Base-by-base conservation (phyloP, 2,329 filamentous ascomycete genomes). In the Didymella lethalis region DNA sequence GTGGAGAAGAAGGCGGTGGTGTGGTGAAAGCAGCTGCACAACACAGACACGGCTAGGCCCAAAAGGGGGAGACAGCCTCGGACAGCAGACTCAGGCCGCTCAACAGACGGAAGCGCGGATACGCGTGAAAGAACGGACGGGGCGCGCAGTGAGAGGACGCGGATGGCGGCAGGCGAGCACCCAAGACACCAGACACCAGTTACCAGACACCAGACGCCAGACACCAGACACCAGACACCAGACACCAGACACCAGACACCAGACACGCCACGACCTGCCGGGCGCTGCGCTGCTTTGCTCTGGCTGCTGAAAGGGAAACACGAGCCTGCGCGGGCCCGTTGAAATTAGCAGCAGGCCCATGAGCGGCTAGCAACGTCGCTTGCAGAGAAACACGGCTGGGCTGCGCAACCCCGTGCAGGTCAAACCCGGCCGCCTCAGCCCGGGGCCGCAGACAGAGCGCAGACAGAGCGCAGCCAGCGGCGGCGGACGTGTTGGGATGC, bases 101-200 rank as follows among this genome's bases (percentile, higher is more conserved):
- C 41, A 28, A 28, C 45, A 28, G 29, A 44, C 56, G 49, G 49
- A 55, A 45, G 54, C 25, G 45, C 50, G 31, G 48, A 26, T 41
- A 26, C 48, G 54, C 44, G 54, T 66, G 68, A 67, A 48, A 54
- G 69, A 71, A 31, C 40, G n/a, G 34, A 59, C 41, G 50, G 59
- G 18, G 34, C 20, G 5, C 18, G 20, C 38, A 41, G 38, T 25
- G 18, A 41, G 25, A 4, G 38, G 14, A 41, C 44, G 44, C 23
- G 38, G n/a, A 31, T 20, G 44, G 38, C 38, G 25, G 38, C 38
- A 53, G 54, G 51, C 38, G 29, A 57, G 47, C 57, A 53, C 55
- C 60, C 55, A 61, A 54, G 36, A 58, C 36, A n/a, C n/a, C n/a
- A 43, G 18, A 18, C 18, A n/a, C n/a, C n/a, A n/a, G n/a, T n/a